Evolutionary conservation across 768 basidiomycete species (phyloP), one percentile per base, ranked within the genome.

Genomic region (Hirschioporus abietinus): DNA sequence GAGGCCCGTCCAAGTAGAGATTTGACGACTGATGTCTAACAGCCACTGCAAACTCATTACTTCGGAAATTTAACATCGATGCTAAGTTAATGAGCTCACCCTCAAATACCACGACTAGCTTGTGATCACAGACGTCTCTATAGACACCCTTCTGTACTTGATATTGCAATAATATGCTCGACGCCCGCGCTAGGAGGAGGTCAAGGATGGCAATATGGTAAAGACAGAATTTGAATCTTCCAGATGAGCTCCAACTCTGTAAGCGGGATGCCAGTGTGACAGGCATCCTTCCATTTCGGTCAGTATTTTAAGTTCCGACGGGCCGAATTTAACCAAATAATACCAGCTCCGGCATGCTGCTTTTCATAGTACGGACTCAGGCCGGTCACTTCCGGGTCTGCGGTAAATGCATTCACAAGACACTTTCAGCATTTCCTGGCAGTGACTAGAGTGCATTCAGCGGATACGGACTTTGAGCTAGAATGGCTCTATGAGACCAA

Each of bases 41-140:
- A 52, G 42, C 42, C 42, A 52, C 42, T 52, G 42, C 42, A 20
- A 52, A 52, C 42, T 52, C 42, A 52, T 52, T 52, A 52, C 42
- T 52, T 20, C 42, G 42, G 42, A 52, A 52, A 52, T 52, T 52
- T 52, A 52, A 52, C 42, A 52, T 52, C 42, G 42, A 52, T 52
- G 20, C 12, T 52, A 15, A 52, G 2, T 52, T 52, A 52, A 15
- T 12, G 42, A 20, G 20, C 42, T 52, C 12, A 52, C 42, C 42
- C 20, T 52, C 12, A 52, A 20, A 52, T 52, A 52, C 42, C 20
- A 2, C 20, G 20, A 15, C n/a, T 15, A 52, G 1, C 4, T 15
- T 52, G 15, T 5, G 12, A 20, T 20, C 42, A 52, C 42, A 52
- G 15, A 3, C 3, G 12, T 52, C 42, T 15, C 20, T 52, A 20